Base-by-base conservation (phyloP, 768 basidiomycete species). In the Phlebiopsis flavidoalba region DNA sequence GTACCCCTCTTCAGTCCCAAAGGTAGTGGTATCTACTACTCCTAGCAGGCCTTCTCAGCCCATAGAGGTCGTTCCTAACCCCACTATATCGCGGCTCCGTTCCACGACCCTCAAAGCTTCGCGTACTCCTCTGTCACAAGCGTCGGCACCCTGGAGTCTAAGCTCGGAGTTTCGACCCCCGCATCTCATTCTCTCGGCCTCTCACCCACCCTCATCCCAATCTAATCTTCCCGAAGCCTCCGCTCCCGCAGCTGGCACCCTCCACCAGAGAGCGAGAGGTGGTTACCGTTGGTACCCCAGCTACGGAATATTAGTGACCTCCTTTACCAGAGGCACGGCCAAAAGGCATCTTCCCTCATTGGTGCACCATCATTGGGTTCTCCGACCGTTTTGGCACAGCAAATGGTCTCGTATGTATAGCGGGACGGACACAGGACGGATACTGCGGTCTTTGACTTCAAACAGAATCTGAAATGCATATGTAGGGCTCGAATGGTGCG, bases 371-470 rank as follows among this genome's bases (percentile, higher is more conserved):
- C 79, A 17, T 22, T 55, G n/a, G 92, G 91, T 1, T 75, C 74
- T 0, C 95, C 96, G 5, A 94, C 88, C 0, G 90, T 89, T 8
- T 71, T 98, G 59, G 85, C 89, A n/a, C n/a, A 10, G 89, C 91
- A 12, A 92, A 91, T 66, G 95, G 95, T 0, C 74, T 95, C 59
- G 84, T 99, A 36, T 97, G 94, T 65, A 76, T 98, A n/a, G n/a
- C 7, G 97, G 97, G 15, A 95, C 91, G 7, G 85, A 87, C 50
- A 77, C 77, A 33, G 97, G 95, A 12, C 85, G 81, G 67, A 79
- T 91, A 47, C 79, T 85, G n/a, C n/a, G 52, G 88, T 98, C 1
- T 95, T 93, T 71, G 93, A 94, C 72, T 98, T 97, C 70, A 88
- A 87, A 67, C 96, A 98, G 72, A 86, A 85, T 6, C 68, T 96